A percentile compares a stretch with the other conserved stretches of the same genome.
phyloP scores from a whole-genome alignment of 179 eudicot species.

The Monotropa hypopitys region DNA sequence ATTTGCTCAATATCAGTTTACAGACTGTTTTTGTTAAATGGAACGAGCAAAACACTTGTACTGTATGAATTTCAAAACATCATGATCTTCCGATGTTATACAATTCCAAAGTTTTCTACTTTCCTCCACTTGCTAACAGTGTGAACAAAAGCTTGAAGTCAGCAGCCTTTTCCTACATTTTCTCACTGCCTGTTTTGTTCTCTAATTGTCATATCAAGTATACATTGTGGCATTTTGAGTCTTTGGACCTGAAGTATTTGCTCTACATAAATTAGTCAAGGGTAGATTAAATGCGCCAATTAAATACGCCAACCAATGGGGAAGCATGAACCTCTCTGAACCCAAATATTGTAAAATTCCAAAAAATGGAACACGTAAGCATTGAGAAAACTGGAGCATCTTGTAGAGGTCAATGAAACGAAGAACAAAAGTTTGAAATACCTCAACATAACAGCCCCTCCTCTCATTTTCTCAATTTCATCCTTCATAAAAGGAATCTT shows the following conservation, averaged over 20 bases:
- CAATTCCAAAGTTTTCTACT: background rate
- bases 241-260: background rate
- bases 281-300: too few relatives aligned
- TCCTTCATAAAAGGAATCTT: constrained; percentile 41
- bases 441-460: constrained; percentile 35
- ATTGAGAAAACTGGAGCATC: background rate
- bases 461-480: constrained; percentile 26
- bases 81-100: too few relatives aligned
- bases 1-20: too few relatives aligned
- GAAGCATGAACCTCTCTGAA: background rate
- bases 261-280: background rate
- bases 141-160: background rate
- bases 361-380: background rate
- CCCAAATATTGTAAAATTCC: background rate
- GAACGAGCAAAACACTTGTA: too few relatives aligned
- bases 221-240: background rate
- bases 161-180: background rate
- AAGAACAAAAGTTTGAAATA: constrained; percentile 13
- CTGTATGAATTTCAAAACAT: too few relatives aligned
- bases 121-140: background rate
- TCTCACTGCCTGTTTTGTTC: background rate
- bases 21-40: too few relatives aligned
- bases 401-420: background rate
- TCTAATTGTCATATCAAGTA: background rate
- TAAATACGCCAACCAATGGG: background rate